Base-by-base conservation (phyloP, 441 rosid genomes). In the Omphalea diandra region DNA sequence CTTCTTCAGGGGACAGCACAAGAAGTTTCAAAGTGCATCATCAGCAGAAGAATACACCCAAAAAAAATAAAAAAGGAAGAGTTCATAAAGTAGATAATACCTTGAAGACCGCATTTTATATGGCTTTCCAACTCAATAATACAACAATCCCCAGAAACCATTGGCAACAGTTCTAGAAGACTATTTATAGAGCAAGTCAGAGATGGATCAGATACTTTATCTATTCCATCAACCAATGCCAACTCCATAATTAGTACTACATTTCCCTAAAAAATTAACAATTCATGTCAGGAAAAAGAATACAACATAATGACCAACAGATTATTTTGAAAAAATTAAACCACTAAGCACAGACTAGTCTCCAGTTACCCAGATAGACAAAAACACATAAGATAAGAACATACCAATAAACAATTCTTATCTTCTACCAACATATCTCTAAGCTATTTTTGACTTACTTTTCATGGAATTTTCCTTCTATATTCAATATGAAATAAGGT, bases 221-320 rank as follows among this genome's bases (percentile, higher is more conserved):
- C 96, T 24, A 77, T 73, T 77, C 82, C 86, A 79, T 84, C 89
- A 76, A 85, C 79, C 84, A 89, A 80, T 72, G 89, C 89, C 73
- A 87, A 77, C 88, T 97, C 99, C 94, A 94, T 73, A 67, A 92
- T 86, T 43, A 76, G 80, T 63, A 87, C 65, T 77, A 84, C 72
- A 78, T 83, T 78, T 67, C 76, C 86, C 99, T 97, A 87, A 56
- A 63, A 71, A 79, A 68, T 67, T 4, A 3, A 10, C 12, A 56
- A 26, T 20, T n/a, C n/a, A 63, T 12, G 7, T 20, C 35, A 63
- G 31, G 15, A 53, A n/a, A n/a, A n/a, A n/a, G n/a, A n/a, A n/a
- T n/a, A n/a, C n/a, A n/a, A n/a, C n/a, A n/a, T n/a, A n/a, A n/a
- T n/a, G n/a, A 44, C 5, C 18, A 44, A 14, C 14, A 12, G n/a